phyloP scores from a whole-genome alignment of 495 filamentous ascomycete genomes.

The Margaritispora aquatica region DNA sequence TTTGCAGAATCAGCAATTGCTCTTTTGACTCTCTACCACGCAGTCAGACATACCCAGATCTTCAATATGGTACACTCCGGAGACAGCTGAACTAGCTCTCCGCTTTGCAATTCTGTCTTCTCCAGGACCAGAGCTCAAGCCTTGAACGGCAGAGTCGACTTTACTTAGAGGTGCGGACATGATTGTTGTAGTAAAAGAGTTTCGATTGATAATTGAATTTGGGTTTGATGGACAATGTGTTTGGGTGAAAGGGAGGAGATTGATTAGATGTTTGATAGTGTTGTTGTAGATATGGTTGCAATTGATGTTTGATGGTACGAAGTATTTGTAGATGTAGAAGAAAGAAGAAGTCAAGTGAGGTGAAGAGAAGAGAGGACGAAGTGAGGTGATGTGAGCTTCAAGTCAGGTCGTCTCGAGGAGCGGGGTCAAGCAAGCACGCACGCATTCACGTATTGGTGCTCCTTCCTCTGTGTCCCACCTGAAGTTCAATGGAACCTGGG shows the following conservation, averaged over 20 bases:
- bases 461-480: too few species aligned
- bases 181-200: slow-evolving; percentile 1
- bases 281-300: neutral
- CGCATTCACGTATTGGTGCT: too few species aligned
- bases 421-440: slow-evolving; percentile 7
- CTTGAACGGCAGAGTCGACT: slow-evolving; percentile 82
- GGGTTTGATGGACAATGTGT: neutral
- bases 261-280: neutral
- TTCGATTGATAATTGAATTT: neutral
- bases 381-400: neutral
- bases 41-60: slow-evolving; percentile 63
- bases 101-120: slow-evolving; percentile 46
- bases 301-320: neutral
- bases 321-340: slow-evolving; percentile 5
- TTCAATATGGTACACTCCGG: slow-evolving; percentile 73
- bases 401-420: neutral
- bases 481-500: too few species aligned
- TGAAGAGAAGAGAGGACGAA: neutral
- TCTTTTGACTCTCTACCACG: neutral
- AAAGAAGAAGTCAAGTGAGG: slow-evolving; percentile 18
- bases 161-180: slow-evolving; percentile 52
- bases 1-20: slow-evolving; percentile 4
- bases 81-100: slow-evolving; percentile 56
- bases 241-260: neutral
- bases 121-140: slow-evolving; percentile 59